These are phyloP conservation scores for Amanita polypyramis DNA, from an alignment of 768 basidiomycete genomes.

Conservation along the genomic window DNA sequence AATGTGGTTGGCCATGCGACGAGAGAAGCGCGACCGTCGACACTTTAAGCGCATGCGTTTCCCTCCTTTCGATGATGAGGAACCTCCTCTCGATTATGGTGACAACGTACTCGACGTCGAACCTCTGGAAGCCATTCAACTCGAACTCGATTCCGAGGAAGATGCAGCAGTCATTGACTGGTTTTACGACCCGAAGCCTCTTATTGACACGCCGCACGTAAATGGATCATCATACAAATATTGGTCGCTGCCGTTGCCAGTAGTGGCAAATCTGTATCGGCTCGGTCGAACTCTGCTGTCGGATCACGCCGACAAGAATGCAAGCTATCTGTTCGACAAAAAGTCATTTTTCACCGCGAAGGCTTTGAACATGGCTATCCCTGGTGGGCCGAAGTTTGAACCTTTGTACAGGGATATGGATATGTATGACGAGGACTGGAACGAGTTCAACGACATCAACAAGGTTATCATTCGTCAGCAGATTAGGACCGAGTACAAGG, in stretches of 20 bases:
- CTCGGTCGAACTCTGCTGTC: constrained; percentile 89
- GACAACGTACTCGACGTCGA: constrained; percentile 98
- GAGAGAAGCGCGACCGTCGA: constrained; percentile 95
- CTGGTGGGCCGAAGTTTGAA: constrained; percentile 98
- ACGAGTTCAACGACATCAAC: constrained; percentile 99
- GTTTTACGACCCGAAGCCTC: constrained; percentile 97
- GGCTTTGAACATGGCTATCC: constrained; percentile 93
- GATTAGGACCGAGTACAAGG: constrained; percentile 97
- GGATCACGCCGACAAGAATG: constrained; percentile 85
- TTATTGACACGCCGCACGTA: constrained; percentile 73
- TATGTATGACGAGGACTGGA: constrained; percentile 97
- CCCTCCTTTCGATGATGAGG: constrained; percentile 98
- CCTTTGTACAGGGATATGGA: constrained; percentile 97
- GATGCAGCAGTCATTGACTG: constrained; percentile 89
- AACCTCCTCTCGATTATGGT: constrained; percentile 97
- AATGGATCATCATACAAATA: constrained; percentile 91
- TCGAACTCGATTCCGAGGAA: constrained; percentile 89
- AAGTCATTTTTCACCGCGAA: constrained; percentile 98
- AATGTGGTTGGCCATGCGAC: constrained; percentile 99
- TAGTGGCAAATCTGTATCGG: constrained; percentile 96
- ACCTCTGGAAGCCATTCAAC: constrained; percentile 93
- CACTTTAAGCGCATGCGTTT: constrained; percentile 99
- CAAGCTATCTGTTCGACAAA: constrained; percentile 93
- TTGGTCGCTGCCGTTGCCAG: constrained; percentile 86
- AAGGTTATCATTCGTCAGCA: constrained; percentile 99